Evolutionary conservation across 352 stramenopile genomes (phyloP), one percentile per base, ranked within the genome.

Genomic region (Pythium vanterpoolii): DNA sequence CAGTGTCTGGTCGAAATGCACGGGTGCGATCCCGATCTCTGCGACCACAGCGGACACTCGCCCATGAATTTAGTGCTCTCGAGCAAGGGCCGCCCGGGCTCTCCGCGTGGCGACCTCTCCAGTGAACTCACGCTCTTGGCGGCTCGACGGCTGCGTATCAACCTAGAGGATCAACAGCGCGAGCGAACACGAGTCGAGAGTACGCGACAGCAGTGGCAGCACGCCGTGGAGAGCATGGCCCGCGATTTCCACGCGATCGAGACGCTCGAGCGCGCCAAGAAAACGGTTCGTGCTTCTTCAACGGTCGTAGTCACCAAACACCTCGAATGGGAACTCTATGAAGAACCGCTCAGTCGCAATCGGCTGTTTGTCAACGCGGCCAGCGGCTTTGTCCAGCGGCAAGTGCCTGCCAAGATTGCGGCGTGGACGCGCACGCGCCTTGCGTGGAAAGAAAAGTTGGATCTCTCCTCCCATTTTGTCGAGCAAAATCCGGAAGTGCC

Each of bases 391-490:
- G 67, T 84, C 19, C 80, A 90, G 65, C 72, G 78, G 27, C 76
- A 87, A 54, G 76, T 90, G 23, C 80, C 80, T 3, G 21, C 55
- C 3, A 68, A 71, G 56, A n/a, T 88, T 5, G 56, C 66, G 9
- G 66, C 71, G 45, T 68, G 69, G 19, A 67, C 68, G 18, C 42
- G 30, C 23, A 43, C 60, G 45, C 64, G 73, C 18, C 68, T 90
- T 10, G 77, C 71, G 7, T 90, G 78, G 78, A 88, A 86, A 58
- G 78, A 88, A 62, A 90, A 87, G 55, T 62, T 90, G 34, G 68
- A 64, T 4, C 57, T 66, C 19, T 34, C 44, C 38, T 59, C 80
- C 14, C 71, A 71, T 42, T 83, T 88, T 16, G 75, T 87, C 33
- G 80, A 90, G 53, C 61, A 73, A 18, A 72, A 88, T 50, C 69